Evolutionary conservation across 106 monocot species (phyloP).

Genomic region (Acanthochlamys bracteata): DNA sequence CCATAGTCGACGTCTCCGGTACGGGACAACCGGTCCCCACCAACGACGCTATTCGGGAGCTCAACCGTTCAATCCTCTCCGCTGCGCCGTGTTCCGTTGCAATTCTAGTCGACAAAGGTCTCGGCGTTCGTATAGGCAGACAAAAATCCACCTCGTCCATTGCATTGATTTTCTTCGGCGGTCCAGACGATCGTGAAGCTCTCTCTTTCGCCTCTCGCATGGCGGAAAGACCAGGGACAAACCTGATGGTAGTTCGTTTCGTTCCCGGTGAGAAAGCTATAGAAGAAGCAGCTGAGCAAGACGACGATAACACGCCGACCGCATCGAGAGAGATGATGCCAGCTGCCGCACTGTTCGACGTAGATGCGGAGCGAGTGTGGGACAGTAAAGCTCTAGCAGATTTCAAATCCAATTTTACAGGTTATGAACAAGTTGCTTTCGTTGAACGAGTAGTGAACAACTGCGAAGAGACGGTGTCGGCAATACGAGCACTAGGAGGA

Average conservation of each 20-base stretch:
- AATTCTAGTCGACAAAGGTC: constrained; percentile 12
- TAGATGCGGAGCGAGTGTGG: not conserved
- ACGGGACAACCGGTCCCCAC: not conserved
- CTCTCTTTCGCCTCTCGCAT: constrained; percentile 10
- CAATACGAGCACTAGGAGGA: not conserved
- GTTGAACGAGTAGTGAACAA: constrained; percentile 10
- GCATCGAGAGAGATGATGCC: not conserved
- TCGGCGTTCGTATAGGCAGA: too few relatives aligned
- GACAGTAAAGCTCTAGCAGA: not conserved
- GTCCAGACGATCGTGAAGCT: constrained; percentile 27
- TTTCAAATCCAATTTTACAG: not conserved
- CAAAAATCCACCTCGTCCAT: not conserved
- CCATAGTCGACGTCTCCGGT: not conserved
- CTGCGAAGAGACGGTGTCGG: constrained; percentile 3
- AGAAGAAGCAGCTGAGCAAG: not conserved
- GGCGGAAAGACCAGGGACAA: constrained; percentile 1
- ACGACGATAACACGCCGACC: not conserved
- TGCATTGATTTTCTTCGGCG: constrained; percentile 18
- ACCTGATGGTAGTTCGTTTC: constrained; percentile 12
- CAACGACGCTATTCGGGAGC: constrained; percentile 1
- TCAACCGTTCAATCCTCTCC: constrained; percentile 16
- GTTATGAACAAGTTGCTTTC: constrained; percentile 10
- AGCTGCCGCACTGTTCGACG: not conserved
- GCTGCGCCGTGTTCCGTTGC: constrained; percentile 18
- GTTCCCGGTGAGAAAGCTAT: not conserved